phyloP scores from a whole-genome alignment of 768 basidiomycete species.

The Tephrocybe sp. region DNA sequence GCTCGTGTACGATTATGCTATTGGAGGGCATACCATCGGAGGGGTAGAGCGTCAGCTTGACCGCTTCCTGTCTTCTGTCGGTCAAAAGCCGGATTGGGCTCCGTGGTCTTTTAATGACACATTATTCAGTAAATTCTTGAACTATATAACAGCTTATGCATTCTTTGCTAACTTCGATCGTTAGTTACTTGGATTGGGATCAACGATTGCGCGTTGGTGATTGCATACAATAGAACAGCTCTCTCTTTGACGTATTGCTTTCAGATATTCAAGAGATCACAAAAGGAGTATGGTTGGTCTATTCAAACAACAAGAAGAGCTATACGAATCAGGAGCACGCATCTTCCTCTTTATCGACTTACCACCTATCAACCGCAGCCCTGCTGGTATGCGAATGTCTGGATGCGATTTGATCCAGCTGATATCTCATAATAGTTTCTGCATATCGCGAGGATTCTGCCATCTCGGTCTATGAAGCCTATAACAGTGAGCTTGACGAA shows the following conservation, averaged over 20 bases:
- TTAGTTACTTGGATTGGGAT: conserved; percentile 68
- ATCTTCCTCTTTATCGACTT: conserved; percentile 64
- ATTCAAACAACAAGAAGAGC: conserved; percentile 43
- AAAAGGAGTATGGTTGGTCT: conserved; percentile 30
- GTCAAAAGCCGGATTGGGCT: conserved; percentile 34
- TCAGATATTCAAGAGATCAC: conserved; percentile 22
- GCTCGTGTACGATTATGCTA: conserved; percentile 59
- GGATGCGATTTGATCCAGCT: not conserved
- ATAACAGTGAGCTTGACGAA: conserved; percentile 45
- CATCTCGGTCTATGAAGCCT: conserved; percentile 23
- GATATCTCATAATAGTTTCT: not conserved
- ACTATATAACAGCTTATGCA: not conserved
- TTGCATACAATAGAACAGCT: not conserved
- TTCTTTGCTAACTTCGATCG: not conserved
- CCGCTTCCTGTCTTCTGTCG: conserved; percentile 39
- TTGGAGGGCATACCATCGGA: conserved; percentile 47
- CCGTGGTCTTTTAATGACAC: conserved; percentile 42
- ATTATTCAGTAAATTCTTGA: conserved; percentile 42
- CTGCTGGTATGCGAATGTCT: conserved; percentile 32
- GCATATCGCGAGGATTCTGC: not conserved
- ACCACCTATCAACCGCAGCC: conserved; percentile 53
- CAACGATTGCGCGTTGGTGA: conserved; percentile 58
- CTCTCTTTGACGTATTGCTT: not conserved
- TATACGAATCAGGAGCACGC: conserved; percentile 50
- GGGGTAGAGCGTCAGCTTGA: conserved; percentile 42